phyloP scores from a whole-genome alignment of 495 filamentous ascomycete species.

The Hypoxylon subgilvum region DNA sequence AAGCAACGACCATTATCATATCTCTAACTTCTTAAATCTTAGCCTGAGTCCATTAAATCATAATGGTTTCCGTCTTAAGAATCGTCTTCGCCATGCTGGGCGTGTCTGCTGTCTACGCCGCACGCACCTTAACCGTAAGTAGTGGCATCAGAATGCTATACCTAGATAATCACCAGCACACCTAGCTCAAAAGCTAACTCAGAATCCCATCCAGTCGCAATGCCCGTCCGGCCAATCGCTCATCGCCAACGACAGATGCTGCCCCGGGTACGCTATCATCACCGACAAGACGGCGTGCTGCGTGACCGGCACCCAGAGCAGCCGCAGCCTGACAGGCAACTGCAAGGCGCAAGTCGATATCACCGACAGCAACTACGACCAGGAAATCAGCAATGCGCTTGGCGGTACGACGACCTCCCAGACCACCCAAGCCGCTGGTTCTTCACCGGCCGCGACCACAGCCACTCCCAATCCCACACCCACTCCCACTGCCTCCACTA shows the following conservation, averaged over 20 bases:
- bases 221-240: slow-evolving; percentile 6
- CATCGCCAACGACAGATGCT: slow-evolving; percentile 18
- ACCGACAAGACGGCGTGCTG: slow-evolving; percentile 4
- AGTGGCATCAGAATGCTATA: background rate
- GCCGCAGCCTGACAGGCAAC: background rate
- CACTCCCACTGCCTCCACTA: too few relatives aligned
- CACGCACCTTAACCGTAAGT: background rate
- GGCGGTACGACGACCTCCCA: slow-evolving; percentile 9
- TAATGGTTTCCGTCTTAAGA: background rate
- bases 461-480: background rate
- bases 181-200: background rate
- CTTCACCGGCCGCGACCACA: background rate
- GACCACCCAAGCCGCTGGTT: too few relatives aligned
- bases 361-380: slow-evolving; percentile 15
- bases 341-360: slow-evolving; percentile 4
- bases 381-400: slow-evolving; percentile 2
- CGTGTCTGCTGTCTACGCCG: background rate
- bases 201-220: background rate
- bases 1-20: too few relatives aligned
- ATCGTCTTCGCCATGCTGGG: background rate
- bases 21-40: too few relatives aligned
- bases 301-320: background rate
- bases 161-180: too few relatives aligned
- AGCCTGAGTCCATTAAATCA: background rate
- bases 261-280: slow-evolving; percentile 12